These are phyloP conservation scores for Citrus sp. DNA, from an alignment of 345 rosid genomes.

Conservation along the genomic window DNA sequence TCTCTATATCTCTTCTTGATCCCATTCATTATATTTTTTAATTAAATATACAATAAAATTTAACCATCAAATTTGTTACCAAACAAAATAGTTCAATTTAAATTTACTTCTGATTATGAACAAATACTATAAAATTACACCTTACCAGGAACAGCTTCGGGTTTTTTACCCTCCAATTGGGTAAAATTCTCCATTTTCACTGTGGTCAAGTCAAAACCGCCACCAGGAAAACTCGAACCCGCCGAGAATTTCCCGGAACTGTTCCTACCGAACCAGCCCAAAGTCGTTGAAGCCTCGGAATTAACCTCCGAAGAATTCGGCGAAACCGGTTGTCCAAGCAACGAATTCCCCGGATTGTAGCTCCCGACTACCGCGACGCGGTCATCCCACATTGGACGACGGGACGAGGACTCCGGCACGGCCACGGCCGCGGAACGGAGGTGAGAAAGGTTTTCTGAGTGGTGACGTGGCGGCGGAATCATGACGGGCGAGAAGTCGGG, in stretches of 20 bases:
- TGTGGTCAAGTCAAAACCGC: slow-evolving; percentile 70
- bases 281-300: slow-evolving; percentile 49
- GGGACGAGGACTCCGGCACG: slow-evolving; percentile 39
- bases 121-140: not conserved
- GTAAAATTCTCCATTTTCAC: slow-evolving; percentile 16
- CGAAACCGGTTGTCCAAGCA: slow-evolving; percentile 45
- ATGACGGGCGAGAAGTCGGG: slow-evolving; percentile 60
- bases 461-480: slow-evolving; percentile 78
- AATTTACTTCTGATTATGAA: not conserved
- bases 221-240: slow-evolving; percentile 67
- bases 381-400: slow-evolving; percentile 26
- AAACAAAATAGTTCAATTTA: not conserved
- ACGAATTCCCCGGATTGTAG: slow-evolving; percentile 60
- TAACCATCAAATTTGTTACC: not conserved
- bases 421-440: slow-evolving; percentile 54
- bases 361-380: slow-evolving; percentile 41
- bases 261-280: slow-evolving; percentile 50
- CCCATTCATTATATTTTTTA: too few species aligned
- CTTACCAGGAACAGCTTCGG: slow-evolving; percentile 33
- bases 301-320: slow-evolving; percentile 50
- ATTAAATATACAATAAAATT: too few species aligned
- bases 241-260: slow-evolving; percentile 44
- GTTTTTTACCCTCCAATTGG: slow-evolving; percentile 13
- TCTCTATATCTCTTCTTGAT: too few species aligned
- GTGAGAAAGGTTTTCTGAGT: slow-evolving; percentile 46